Conservation (phyloP, 192 early-diverging fungal genomes). For the Podochytrium sp. region DNA sequence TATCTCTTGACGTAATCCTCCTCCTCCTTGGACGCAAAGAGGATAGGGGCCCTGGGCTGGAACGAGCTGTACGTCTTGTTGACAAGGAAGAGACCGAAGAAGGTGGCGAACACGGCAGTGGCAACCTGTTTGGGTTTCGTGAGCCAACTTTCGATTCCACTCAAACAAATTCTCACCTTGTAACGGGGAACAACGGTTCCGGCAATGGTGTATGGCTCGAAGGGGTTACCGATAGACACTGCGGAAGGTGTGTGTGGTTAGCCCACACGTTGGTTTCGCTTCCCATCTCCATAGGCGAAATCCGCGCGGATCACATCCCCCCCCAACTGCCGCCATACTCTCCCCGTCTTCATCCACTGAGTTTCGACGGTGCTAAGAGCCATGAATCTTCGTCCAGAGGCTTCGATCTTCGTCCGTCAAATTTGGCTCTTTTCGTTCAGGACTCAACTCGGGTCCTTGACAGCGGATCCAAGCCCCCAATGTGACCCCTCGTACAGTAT, state of each 20-base stretch:
- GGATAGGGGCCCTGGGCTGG: slow-evolving; percentile 42
- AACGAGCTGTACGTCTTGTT: slow-evolving; percentile 36
- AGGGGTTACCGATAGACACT: slow-evolving; percentile 51
- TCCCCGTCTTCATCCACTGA: not conserved
- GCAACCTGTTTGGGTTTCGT: slow-evolving; percentile 35
- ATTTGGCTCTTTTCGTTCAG: not conserved
- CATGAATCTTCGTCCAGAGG: not conserved
- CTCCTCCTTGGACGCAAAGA: slow-evolving; percentile 47
- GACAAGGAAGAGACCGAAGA: slow-evolving; percentile 41
- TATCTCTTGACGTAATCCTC: slow-evolving; percentile 53
- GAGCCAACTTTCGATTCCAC: not conserved
- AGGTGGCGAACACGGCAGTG: slow-evolving; percentile 43
- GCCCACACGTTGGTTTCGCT: not conserved
- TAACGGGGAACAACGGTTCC: slow-evolving; percentile 50
- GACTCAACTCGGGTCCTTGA: no score
- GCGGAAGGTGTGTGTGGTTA: slow-evolving; percentile 6
- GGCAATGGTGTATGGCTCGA: slow-evolving; percentile 46
- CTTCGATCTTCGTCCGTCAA: not conserved
- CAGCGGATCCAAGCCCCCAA: no score
- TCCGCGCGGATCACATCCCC: not conserved
- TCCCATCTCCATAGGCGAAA: not conserved
- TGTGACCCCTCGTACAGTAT: not conserved
- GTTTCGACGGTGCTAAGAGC: not conserved
- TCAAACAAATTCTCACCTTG: slow-evolving; percentile 40
- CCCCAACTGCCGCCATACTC: not conserved